Evolutionary conservation across 2,329 filamentous ascomycete species (phyloP), one percentile per base, ranked within the genome.

Genomic region (Diaporthe citriasiana): DNA sequence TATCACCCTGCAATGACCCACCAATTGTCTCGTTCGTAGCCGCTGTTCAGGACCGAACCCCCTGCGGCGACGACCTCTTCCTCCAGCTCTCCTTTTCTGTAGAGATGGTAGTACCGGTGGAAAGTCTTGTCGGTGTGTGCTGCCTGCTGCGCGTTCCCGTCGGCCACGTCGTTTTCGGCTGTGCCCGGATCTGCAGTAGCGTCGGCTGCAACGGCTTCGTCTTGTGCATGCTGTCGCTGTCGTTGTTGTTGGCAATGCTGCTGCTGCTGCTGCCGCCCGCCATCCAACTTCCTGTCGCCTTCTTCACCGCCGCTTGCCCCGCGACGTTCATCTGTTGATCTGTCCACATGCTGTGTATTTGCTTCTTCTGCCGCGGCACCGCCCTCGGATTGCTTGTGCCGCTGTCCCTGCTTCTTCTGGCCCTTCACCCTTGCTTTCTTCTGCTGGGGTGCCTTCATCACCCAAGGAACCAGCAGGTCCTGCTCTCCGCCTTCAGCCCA

Each of bases 11-110:
- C 89, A 81, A 98, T 92, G 71, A 92, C 95, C 96, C 96, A 99
- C 97, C 97, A 98, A 84, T 99, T 99, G 81, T 98, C 97, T 85
- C 92, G 95, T 82, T 99, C 97, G 83, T 98, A 99, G 45, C 97
- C 97, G 74, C 91, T 91, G 77, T 94, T 92, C 33, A 97, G 79
- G 19, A 98, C 91, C 65, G 84, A 84, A 10, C 95, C 97, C 25
- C 95, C 95, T 27, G 93, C 95, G 22, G 89, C 87, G 68, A 83
- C 82, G 73, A 98, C 89, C 81, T 98, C 94, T 56, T 90, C 88
- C 81, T 98, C 95, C 74, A 99, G 86, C 85, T 99, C 97, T 22
- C 94, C 94, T 81, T 94, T 89, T 71, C 90, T 89, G 83, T 98
- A 99, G 35, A 99, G 87, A 84, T 99, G 97, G 82, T 99, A 99